Percentiles rank a stretch among this genome's conserved stretches.
Conservation (phyloP, 2,329 filamentous ascomycete genomes). For the Fusarium sp. region DNA sequence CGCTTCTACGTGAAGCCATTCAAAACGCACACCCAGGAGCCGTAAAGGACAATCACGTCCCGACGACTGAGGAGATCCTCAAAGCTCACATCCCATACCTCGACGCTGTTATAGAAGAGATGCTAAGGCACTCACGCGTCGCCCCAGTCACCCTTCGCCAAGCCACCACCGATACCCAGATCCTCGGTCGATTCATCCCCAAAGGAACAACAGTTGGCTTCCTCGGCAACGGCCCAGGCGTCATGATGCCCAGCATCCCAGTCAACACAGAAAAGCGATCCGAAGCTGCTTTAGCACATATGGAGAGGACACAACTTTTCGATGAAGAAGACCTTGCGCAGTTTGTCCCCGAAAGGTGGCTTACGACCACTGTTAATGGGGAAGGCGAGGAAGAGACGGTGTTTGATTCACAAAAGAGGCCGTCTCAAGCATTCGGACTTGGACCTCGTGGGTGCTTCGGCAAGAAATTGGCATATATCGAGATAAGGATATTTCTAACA, state of each 20-base stretch:
- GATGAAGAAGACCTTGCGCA: slow-evolving; percentile 37
- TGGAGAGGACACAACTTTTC: slow-evolving; percentile 15
- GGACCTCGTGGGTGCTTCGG: slow-evolving; percentile 35
- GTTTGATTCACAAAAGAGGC: slow-evolving; percentile 27
- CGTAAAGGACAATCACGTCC: slow-evolving; percentile 24
- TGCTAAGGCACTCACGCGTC: slow-evolving; percentile 43
- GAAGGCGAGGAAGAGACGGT: background rate
- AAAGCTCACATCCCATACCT: slow-evolving; percentile 46
- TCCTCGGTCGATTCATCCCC: slow-evolving; percentile 48
- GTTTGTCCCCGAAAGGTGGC: slow-evolving; percentile 52
- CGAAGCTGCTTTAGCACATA: background rate
- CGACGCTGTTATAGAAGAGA: slow-evolving; percentile 51
- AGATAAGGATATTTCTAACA: slow-evolving; percentile 16
- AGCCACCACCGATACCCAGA: slow-evolving; percentile 45
- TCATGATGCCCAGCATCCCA: slow-evolving; percentile 35
- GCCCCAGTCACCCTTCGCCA: slow-evolving; percentile 43
- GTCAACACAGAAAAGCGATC: slow-evolving; percentile 24
- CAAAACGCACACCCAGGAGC: slow-evolving; percentile 33
- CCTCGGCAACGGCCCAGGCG: slow-evolving; percentile 39
- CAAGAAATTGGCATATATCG: slow-evolving; percentile 28
- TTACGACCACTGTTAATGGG: slow-evolving; percentile 20
- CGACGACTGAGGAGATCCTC: slow-evolving; percentile 43
- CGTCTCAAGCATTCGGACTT: slow-evolving; percentile 29
- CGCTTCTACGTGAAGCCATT: slow-evolving; percentile 39
- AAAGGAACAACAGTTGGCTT: slow-evolving; percentile 47